These are phyloP conservation scores for Rhodotorula sp. DNA, from an alignment of 1,284 basidiomycete genomes.

Conservation along the genomic window DNA sequence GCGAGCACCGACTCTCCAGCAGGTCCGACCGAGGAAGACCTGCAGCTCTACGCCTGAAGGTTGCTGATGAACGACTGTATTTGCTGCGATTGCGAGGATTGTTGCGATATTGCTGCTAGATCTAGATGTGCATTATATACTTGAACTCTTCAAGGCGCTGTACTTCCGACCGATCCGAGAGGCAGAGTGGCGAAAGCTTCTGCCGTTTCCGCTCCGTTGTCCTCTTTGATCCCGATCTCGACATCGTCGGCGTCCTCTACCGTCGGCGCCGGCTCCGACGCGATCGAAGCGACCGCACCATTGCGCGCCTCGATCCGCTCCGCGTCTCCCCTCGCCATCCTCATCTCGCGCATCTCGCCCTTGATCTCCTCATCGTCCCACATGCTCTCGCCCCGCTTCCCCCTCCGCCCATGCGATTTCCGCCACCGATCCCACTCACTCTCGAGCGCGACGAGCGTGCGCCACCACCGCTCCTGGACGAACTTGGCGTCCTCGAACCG, in stretches of 20 bases:
- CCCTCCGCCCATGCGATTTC: not conserved
- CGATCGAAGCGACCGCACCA: not conserved
- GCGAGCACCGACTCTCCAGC: slow-evolving; percentile 41
- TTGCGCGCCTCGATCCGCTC: slow-evolving; percentile 7
- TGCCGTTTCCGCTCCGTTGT: not conserved
- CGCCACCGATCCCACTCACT: not conserved
- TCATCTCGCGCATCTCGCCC: slow-evolving; percentile 22
- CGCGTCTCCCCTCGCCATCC: slow-evolving; percentile 6
- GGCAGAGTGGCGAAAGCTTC: not conserved
- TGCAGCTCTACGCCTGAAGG: slow-evolving; percentile 36
- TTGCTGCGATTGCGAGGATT: not conserved
- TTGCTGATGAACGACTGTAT: not conserved
- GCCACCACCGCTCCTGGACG: slow-evolving; percentile 33
- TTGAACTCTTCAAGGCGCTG: too few relatives aligned
- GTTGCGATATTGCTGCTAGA: not conserved
- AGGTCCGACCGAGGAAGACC: slow-evolving; percentile 43
- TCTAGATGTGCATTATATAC: not conserved
- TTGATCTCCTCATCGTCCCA: slow-evolving; percentile 8
- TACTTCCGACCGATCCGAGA: not conserved
- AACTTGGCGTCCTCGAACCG: slow-evolving; percentile 33
- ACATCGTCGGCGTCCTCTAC: not conserved
- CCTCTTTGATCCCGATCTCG: too few relatives aligned
- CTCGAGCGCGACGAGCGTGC: slow-evolving; percentile 8
- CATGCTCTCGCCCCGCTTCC: not conserved
- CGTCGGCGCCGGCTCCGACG: not conserved